A percentile compares a stretch with the other conserved stretches of the same genome.
Conservation (phyloP, 2,329 filamentous ascomycete genomes). For the Kalaharituber pfeilii region DNA sequence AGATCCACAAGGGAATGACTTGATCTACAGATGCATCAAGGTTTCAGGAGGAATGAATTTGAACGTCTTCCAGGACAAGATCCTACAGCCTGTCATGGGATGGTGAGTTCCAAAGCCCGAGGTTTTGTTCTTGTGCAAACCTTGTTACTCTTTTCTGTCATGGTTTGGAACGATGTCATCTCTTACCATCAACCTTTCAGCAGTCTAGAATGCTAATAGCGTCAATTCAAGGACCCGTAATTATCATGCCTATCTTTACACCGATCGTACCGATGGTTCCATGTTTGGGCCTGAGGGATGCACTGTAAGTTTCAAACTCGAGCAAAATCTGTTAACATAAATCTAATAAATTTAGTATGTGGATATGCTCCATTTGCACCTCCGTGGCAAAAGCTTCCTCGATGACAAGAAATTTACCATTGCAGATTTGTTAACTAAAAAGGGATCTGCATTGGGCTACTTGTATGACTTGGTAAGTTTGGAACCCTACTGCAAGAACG, state of each 20-base stretch:
- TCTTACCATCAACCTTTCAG: too few relatives aligned
- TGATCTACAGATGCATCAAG: conserved; percentile 10
- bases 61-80: conserved; percentile 8
- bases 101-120: conserved; percentile 1
- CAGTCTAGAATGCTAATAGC: too few relatives aligned
- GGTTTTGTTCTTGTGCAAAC: background rate
- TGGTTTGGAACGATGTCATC: too few relatives aligned
- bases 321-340: background rate
- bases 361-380: conserved; percentile 7
- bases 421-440: conserved; percentile 4
- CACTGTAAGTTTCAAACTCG: background rate
- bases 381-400: conserved; percentile 6
- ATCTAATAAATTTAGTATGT: conserved; percentile 2
- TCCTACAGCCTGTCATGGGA: conserved; percentile 7
- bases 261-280: conserved; percentile 9
- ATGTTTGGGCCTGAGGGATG: conserved; percentile 9
- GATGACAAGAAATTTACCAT: conserved; percentile 9
- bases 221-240: conserved; percentile 9
- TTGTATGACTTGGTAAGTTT: conserved; percentile 10
- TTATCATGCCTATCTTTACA: conserved; percentile 13
- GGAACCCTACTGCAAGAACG: background rate
- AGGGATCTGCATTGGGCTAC: conserved; percentile 4
- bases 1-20: background rate
- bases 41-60: conserved; percentile 6
- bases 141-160: background rate